Conservation (phyloP, 2,329 filamentous ascomycete species). For the Botrytis fabae region DNA sequence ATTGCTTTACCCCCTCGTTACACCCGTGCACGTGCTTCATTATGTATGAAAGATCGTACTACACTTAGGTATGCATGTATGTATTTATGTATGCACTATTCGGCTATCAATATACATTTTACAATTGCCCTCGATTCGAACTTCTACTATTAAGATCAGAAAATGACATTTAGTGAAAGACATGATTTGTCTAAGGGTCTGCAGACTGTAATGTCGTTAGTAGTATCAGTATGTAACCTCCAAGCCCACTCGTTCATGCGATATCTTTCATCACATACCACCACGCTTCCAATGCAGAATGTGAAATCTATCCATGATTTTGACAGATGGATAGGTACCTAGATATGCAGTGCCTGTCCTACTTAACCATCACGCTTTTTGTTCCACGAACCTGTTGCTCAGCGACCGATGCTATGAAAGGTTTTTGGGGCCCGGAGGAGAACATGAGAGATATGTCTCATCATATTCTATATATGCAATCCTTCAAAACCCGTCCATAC, state of each 20-base stretch:
- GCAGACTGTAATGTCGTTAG: neutral
- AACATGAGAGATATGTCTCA: neutral
- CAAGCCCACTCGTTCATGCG: neutral
- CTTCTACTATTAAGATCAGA: no score
- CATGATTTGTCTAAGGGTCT: neutral
- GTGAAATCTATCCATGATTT: neutral
- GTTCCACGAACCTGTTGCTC: neutral
- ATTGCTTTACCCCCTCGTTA: neutral
- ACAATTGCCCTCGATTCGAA: neutral
- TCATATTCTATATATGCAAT: no score
- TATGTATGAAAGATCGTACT: neutral
- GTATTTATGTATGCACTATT: neutral
- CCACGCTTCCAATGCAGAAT: neutral
- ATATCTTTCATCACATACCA: neutral
- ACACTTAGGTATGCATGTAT: neutral
- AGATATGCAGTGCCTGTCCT: neutral
- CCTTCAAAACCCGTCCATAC: no score
- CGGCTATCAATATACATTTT: rapidly evolving
- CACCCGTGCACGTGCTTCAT: neutral
- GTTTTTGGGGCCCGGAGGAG: neutral
- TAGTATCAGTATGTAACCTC: neutral
- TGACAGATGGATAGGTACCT: neutral
- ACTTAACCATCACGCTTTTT: neutral
- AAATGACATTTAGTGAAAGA: neutral
- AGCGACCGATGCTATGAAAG: neutral